Evolutionary conservation across 345 rosid species (phyloP).

Genomic region (Euphorbia pulcherrima): DNA sequence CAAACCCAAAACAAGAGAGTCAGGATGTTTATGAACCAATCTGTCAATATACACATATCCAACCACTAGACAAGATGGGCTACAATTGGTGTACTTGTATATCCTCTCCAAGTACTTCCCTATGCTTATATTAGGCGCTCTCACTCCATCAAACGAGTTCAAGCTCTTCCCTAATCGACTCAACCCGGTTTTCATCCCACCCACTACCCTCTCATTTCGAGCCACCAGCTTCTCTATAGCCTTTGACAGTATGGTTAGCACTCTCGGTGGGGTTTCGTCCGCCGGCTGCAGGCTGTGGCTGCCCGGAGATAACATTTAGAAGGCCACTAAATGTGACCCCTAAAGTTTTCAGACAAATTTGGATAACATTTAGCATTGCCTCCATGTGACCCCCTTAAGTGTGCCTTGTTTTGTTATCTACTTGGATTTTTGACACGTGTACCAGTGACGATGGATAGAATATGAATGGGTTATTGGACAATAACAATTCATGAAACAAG

Average conservation of each 20-base stretch:
- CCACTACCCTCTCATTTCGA: constrained; percentile 55
- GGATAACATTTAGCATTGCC: no score
- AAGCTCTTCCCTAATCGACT: constrained; percentile 49
- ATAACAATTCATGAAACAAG: constrained; percentile 6
- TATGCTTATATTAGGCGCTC: constrained; percentile 74
- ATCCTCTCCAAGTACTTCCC: constrained; percentile 79
- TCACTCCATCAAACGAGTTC: constrained; percentile 67
- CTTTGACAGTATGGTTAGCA: constrained; percentile 55
- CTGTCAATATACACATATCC: constrained; percentile 77
- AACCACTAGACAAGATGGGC: constrained; percentile 86
- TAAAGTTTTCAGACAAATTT: background rate
- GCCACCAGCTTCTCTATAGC: constrained; percentile 73
- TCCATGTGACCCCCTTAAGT: background rate
- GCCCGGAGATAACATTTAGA: constrained; percentile 43
- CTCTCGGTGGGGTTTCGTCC: constrained; percentile 52
- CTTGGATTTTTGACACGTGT: constrained; percentile 32
- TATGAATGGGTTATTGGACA: background rate
- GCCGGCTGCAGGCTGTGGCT: constrained; percentile 27
- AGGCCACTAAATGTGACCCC: no score
- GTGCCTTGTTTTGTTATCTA: constrained; percentile 5
- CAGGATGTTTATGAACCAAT: constrained; percentile 63
- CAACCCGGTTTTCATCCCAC: constrained; percentile 10
- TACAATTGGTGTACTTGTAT: constrained; percentile 73
- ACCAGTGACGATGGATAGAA: constrained; percentile 5
- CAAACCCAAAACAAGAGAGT: constrained; percentile 63